phyloP scores from a whole-genome alignment of 805 yeast genomes.

The Monosporozyma solicola region DNA sequence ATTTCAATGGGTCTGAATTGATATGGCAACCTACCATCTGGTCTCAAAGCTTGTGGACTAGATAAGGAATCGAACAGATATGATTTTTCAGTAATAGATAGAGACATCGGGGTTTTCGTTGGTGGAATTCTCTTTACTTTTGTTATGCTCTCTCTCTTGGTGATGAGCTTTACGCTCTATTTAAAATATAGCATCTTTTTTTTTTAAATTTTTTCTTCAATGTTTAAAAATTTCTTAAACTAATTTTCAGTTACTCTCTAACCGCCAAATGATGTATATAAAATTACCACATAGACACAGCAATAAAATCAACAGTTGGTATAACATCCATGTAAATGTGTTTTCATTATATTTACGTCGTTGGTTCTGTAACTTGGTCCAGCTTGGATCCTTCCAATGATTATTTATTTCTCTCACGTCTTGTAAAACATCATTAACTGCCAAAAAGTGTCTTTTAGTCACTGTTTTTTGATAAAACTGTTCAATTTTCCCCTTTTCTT shows the following conservation, averaged over 20 bases:
- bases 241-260: not conserved
- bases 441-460: not conserved
- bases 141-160: not conserved
- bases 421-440: not conserved
- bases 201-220: not conserved
- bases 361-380: not conserved
- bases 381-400: not conserved
- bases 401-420: not conserved
- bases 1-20: conserved; percentile 88
- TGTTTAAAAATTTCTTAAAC: not conserved
- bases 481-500: not conserved
- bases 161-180: not conserved
- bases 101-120: conserved; percentile 36
- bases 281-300: not conserved
- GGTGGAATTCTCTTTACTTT: not conserved
- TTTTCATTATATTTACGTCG: conserved; percentile 7
- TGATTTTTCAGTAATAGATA: conserved; percentile 69
- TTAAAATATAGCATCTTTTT: not conserved
- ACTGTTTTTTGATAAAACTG: not conserved
- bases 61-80: conserved; percentile 68
- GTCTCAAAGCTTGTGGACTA: conserved; percentile 55
- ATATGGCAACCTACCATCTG: conserved; percentile 68
- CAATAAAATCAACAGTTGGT: conserved; percentile 5
- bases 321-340: conserved; percentile 9
- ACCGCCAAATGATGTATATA: not conserved